Evolutionary conservation across 371 early-diverging fungal species (phyloP).

Genomic region (Mortierella sp.): DNA sequence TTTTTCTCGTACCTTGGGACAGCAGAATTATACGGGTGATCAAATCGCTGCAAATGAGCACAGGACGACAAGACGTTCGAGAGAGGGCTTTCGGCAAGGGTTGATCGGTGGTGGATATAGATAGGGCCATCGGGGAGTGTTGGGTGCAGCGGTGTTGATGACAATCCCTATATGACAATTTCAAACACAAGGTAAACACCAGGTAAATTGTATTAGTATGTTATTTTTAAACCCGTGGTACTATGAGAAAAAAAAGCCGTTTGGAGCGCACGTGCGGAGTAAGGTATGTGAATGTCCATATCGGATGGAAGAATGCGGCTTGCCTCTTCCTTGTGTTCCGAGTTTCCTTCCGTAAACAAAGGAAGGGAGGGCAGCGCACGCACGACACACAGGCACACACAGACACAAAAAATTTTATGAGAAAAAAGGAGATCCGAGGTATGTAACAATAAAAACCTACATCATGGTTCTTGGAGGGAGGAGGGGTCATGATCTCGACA

Average conservation of each 20-base stretch:
- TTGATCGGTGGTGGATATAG: slow-evolving; percentile 56
- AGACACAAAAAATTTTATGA: background rate
- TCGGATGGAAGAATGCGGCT: background rate
- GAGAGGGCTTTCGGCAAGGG: slow-evolving; percentile 29
- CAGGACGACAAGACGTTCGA: slow-evolving; percentile 21
- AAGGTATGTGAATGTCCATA: background rate
- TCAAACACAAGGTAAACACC: background rate
- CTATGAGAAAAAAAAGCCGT: background rate
- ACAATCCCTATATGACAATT: background rate
- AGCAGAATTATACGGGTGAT: slow-evolving; percentile 19
- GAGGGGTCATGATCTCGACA: slow-evolving; percentile 58
- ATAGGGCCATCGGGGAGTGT: slow-evolving; percentile 51
- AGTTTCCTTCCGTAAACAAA: background rate
- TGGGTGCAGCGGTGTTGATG: slow-evolving; percentile 19
- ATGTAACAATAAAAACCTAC: slow-evolving; percentile 11
- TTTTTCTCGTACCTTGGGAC: slow-evolving; percentile 18
- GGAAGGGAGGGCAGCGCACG: background rate
- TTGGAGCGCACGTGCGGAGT: background rate
- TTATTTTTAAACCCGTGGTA: background rate
- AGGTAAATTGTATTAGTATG: background rate
- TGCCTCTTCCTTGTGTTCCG: background rate
- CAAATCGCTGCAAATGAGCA: slow-evolving; percentile 36
- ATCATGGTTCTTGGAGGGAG: slow-evolving; percentile 19
- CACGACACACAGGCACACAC: background rate
- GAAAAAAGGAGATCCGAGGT: background rate